phyloP scores from a whole-genome alignment of 176 grass and related monocot genomes.

The Rhynchospora tenuis region DNA sequence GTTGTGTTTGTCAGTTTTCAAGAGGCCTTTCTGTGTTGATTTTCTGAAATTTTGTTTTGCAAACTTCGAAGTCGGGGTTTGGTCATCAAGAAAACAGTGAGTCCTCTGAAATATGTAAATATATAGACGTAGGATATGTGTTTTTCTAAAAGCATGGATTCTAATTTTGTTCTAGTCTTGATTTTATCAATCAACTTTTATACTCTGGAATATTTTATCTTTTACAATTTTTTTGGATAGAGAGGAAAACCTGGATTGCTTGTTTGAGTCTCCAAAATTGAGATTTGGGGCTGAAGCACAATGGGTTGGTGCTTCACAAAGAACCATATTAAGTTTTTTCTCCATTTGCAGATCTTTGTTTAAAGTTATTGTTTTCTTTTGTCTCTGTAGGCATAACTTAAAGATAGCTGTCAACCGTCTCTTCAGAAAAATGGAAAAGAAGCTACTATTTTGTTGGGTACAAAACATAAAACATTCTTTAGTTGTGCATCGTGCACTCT shows the following conservation, averaged over 20 bases:
- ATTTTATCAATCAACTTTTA: not conserved
- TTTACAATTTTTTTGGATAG: not conserved
- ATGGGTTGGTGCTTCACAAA: not conserved
- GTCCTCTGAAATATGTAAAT: not conserved
- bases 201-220: not conserved
- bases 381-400: slow-evolving; percentile 63
- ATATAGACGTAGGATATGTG: not conserved
- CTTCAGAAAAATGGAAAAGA: slow-evolving; percentile 50
- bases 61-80: slow-evolving; percentile 68
- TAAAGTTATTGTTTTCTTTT: not conserved
- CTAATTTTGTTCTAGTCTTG: not conserved
- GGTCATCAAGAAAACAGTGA: slow-evolving; percentile 70
- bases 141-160: not conserved
- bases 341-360: not conserved
- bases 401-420: slow-evolving; percentile 42
- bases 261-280: not conserved
- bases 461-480: slow-evolving; percentile 2
- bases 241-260: not conserved
- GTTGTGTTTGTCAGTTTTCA: slow-evolving; percentile 43
- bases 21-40: slow-evolving; percentile 56
- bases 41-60: slow-evolving; percentile 58
- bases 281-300: not conserved
- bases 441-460: slow-evolving; percentile 85
- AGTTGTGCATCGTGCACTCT: not conserved
- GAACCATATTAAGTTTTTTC: slow-evolving; percentile 8